Evolutionary conservation across 2,329 filamentous ascomycete genomes (phyloP).

Genomic region (Pseudogymnoascus sp.): DNA sequence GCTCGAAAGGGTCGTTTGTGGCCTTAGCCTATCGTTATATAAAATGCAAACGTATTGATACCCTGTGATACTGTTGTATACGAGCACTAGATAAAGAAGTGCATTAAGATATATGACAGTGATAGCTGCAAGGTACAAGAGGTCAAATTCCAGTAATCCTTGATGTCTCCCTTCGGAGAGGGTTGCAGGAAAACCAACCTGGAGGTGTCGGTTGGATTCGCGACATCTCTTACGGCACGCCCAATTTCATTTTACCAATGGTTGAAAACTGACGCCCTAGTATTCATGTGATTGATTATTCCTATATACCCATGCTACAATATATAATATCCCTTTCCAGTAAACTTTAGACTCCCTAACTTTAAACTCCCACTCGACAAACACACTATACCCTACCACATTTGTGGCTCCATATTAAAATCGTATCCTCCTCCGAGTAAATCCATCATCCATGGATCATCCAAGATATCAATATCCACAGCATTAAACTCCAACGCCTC

Average conservation of each 20-base stretch:
- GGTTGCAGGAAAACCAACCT: background rate
- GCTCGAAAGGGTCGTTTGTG: background rate
- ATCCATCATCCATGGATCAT: constrained; percentile 1
- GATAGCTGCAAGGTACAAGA: background rate
- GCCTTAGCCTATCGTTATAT: background rate
- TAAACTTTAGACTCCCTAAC: background rate
- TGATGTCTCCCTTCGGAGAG: background rate
- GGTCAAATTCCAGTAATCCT: background rate
- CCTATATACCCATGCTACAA: background rate
- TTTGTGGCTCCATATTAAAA: background rate
- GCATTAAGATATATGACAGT: background rate
- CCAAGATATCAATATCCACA: background rate
- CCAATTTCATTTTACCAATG: background rate
- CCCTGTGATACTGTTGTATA: background rate
- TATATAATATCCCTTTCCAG: background rate
- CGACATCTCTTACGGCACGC: background rate
- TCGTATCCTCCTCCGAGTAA: background rate
- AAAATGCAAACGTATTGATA: background rate
- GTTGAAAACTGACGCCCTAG: background rate
- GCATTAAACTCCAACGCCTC: background rate
- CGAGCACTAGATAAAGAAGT: background rate
- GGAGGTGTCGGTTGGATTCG: background rate
- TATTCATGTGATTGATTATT: background rate
- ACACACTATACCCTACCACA: background rate
- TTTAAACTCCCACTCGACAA: background rate